Evolutionary conservation across 805 yeast genomes (phyloP), one percentile per base, ranked within the genome.

Genomic region (Sugiyamaella americana): DNA sequence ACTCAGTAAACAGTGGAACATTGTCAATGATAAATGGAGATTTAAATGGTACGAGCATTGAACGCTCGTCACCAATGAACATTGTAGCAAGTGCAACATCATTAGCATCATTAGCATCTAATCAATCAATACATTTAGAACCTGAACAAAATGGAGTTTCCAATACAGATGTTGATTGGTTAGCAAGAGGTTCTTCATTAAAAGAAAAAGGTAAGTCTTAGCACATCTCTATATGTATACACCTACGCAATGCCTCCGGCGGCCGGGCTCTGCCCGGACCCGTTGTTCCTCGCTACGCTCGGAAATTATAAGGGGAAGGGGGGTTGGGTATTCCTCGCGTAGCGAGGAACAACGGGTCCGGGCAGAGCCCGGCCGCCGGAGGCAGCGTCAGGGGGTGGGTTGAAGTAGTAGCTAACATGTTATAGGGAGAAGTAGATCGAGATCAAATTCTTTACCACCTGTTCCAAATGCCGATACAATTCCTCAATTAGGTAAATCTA

Each of bases 151-250:
- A 37, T 44, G 84, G 85, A 3, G 85, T 80, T 2, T 68, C 82
- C 43, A 80, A 82, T 56, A 82, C 85, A 38, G 91, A 84, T 55
- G 88, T 85, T 10, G 94, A 84, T 58, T 85, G 95, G 95, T 68
- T 85, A 22, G 84, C 84, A 1, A 23, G 51, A 44, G 51, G 51
- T 5, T 36, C 46, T 4, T 46, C 50, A 13, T 40, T 46, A 18
- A 37, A 41, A 37, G 50, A 41, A 3, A 46, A 40, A 46, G 42
- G 50, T 46, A 17, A 36, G 45, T 46, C 5, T n/a, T 4, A 13
- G 16, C 41, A 39, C 11, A 11, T 29, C n/a, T 29, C 34, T 29
- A n/a, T 29, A 29, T 29, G 11, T 29, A 29, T 29, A 29, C 11
- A n/a, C 34, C n/a, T 16, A n/a, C n/a, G n/a, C n/a, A n/a, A n/a